Base-by-base conservation (phyloP, 2,329 filamentous ascomycete species). In the Cryphonectria carpinicola region DNA sequence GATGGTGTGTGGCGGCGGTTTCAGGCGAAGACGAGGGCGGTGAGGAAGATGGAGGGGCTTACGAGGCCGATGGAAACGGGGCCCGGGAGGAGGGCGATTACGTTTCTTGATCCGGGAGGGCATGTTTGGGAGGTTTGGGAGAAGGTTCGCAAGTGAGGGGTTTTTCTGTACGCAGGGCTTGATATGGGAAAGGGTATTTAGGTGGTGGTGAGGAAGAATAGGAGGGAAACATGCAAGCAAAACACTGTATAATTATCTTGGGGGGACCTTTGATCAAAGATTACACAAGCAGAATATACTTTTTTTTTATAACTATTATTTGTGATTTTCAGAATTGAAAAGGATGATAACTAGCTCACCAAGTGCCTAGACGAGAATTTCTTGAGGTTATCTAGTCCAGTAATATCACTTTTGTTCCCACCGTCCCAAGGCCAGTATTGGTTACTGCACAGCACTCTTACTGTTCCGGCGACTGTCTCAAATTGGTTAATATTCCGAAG, bases 81-180 rank as follows among this genome's bases (percentile, higher is more conserved):
- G 49, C 13, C 39, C 39, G 69, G 60, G 60, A 7, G 35, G 32
- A 63, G n/a, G 35, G 43, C 56, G 1, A 19, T 70, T n/a, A 65
- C 41, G 5, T 70, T 70, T 17, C 43, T 28, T 28, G 69, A 70
- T 35, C 66, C 69, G n/a, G 41, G 65, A 14, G 69, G 69, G 13
- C 19, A 68, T 17, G n/a, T 10, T 25, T 70, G 69, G 69, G 60
- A 65, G 52, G 49, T 70, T 4, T 52, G 19, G 39, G 37, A 68
- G 52, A 66, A 65, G 22, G 2, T 10, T 13, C 5, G 52, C 46
- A 37, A 39, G 14, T 25, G 43, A 14, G 32, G 28, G n/a, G 43
- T 69, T 22, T 19, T 22, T 19, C 10, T 60, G 56, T 8, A 14
- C 4, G 28, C n/a, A n/a, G 49, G 10, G 49, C 25, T 7, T 14